Evolutionary conservation across 371 early-diverging fungal species (phyloP), one percentile per base, ranked within the genome.

Genomic region (Umbelopsis sp.): DNA sequence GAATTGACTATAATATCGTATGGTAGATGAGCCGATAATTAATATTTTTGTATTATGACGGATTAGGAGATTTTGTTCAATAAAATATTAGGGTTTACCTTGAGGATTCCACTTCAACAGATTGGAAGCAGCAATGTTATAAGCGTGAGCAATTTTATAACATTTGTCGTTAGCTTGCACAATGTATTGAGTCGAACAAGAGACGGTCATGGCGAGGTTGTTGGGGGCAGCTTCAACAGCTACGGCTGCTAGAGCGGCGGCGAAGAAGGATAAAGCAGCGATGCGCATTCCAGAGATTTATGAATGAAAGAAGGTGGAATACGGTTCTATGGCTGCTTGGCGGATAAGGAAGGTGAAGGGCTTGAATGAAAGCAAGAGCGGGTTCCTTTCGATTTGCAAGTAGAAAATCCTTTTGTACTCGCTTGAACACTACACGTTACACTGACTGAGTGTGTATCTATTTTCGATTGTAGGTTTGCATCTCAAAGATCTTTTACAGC

Each of bases 91-190:
- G 29, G 29, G 10, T 52, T 69, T 69, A 69, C 70, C 35, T 44
- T 52, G 44, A n/a, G 65, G 51, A 14, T 69, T 69, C 51, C 66
- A 69, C 12, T 46, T 65, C 14, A 46, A 50, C 14, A 76, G 51
- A 8, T 51, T 57, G 38, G 35, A 32, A 18, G 65, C 16, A 14
- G 65, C 38, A 16, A 69, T 71, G n/a, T 25, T 25, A 24, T 50
- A 41, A 20, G 65, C 65, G 16, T 45, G 22, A 14, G 71, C 70
- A 73, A 73, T 66, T 5, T 38, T 22, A 20, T 12, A 50, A 65
- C 76, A 76, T 71, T 76, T 67, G 22, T 76, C 74, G 50, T 69
- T 67, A 51, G 72, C 9, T 57, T 65, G 69, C 25, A 74, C 65
- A 3, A 50, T 65, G 37, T 76, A 69, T 14, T 65, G 38, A 45